Conservation (phyloP, 1,139 yeast genomes). For the Ogataea hybrid region DNA sequence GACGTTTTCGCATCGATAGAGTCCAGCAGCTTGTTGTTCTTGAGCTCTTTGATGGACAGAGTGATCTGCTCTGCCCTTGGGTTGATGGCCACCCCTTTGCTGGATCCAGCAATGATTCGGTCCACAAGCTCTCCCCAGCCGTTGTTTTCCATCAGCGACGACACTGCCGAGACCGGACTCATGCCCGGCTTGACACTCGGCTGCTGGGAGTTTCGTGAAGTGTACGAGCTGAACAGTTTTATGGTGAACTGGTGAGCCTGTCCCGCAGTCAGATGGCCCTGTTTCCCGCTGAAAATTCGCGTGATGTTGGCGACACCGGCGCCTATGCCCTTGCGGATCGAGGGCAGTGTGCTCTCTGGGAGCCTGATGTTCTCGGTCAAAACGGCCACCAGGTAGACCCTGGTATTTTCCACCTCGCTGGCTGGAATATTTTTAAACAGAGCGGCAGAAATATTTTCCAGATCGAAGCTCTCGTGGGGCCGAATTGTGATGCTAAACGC, state of each 20-base stretch:
- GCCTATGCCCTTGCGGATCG: slow-evolving; percentile 76
- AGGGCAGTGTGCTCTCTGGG: slow-evolving; percentile 33
- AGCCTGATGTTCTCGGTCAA: slow-evolving; percentile 52
- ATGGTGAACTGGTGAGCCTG: slow-evolving; percentile 71
- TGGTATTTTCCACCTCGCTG: slow-evolving; percentile 58
- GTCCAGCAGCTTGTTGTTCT: slow-evolving; percentile 44
- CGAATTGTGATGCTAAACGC: slow-evolving; percentile 72
- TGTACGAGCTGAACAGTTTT: slow-evolving; percentile 68
- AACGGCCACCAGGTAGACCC: slow-evolving; percentile 67
- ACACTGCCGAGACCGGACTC: slow-evolving; percentile 34
- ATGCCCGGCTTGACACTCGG: slow-evolving; percentile 28
- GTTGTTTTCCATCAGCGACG: slow-evolving; percentile 42
- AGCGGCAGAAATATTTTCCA: slow-evolving; percentile 74
- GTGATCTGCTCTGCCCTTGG: slow-evolving; percentile 77
- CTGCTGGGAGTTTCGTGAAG: slow-evolving; percentile 27
- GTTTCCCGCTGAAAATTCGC: slow-evolving; percentile 67
- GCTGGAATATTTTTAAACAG: slow-evolving; percentile 76
- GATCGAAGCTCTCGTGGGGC: slow-evolving; percentile 56
- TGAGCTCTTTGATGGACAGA: slow-evolving; percentile 72
- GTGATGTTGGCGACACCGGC: slow-evolving; percentile 89
- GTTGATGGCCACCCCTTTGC: slow-evolving; percentile 75
- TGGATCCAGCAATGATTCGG: slow-evolving; percentile 73
- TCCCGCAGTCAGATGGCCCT: slow-evolving; percentile 58
- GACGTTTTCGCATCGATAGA: slow-evolving; percentile 18
- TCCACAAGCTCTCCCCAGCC: slow-evolving; percentile 93